These are phyloP conservation scores for Funneliformis caledonium DNA, from an alignment of 371 early-diverging fungal genomes.

Conservation along the genomic window DNA sequence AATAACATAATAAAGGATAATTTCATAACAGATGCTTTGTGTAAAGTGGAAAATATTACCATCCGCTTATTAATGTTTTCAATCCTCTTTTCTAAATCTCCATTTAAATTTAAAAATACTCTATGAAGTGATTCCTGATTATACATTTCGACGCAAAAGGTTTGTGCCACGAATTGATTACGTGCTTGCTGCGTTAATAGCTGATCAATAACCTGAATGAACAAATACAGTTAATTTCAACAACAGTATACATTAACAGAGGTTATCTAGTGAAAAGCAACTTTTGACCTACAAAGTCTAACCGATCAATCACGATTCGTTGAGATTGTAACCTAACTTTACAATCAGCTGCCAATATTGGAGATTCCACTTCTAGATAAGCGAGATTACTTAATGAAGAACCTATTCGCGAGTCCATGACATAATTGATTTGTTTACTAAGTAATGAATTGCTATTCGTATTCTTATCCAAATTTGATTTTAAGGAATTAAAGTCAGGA, in stretches of 20 bases:
- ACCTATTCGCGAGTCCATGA: neutral
- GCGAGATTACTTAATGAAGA: slow-evolving; percentile 3
- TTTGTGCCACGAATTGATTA: slow-evolving; percentile 10
- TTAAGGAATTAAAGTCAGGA: neutral
- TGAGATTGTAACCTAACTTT: slow-evolving; percentile 3
- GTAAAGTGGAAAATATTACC: neutral
- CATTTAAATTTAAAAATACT: neutral
- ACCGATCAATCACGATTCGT: neutral
- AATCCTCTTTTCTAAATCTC: slow-evolving; percentile 10
- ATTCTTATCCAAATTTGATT: slow-evolving; percentile 5
- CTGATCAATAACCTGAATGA: slow-evolving; percentile 22
- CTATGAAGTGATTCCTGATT: slow-evolving; percentile 21
- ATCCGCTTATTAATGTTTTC: neutral
- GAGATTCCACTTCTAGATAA: slow-evolving; percentile 13
- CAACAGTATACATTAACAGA: neutral
- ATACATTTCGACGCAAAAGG: slow-evolving; percentile 13
- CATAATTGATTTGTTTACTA: slow-evolving; percentile 11
- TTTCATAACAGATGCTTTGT: neutral
- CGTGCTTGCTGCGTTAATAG: slow-evolving; percentile 20
- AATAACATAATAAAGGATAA: neutral
- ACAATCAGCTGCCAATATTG: slow-evolving; percentile 25
- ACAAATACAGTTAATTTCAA: neutral
- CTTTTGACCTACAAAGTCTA: slow-evolving; percentile 11
- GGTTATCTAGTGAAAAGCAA: neutral
- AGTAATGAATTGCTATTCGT: neutral